A percentile compares a stretch with the other conserved stretches of the same genome.
phyloP scores from a whole-genome alignment of 768 basidiomycete species.

The Psilocybe azurescens region DNA sequence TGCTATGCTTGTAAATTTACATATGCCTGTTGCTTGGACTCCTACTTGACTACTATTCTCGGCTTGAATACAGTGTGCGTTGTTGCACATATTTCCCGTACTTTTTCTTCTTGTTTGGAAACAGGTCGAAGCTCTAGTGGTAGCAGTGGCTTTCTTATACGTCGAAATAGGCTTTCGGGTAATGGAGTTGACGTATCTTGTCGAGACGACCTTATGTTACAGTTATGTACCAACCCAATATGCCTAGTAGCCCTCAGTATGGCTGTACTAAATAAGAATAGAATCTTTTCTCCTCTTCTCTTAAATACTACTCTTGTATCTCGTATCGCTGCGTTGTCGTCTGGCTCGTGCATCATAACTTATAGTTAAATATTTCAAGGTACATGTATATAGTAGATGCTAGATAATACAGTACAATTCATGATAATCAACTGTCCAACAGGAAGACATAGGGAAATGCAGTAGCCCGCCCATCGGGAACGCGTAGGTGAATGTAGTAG shows the following conservation, averaged over 20 bases:
- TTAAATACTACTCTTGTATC: constrained; percentile 10
- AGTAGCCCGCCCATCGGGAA: neutral
- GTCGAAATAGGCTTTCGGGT: too few species aligned
- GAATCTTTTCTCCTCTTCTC: constrained; percentile 15
- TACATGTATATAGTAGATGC: neutral
- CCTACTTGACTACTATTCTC: constrained; percentile 1
- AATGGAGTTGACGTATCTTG: neutral
- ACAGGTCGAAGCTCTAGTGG: neutral
- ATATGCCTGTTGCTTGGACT: constrained; percentile 12
- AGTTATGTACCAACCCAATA: neutral
- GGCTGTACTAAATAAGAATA: constrained; percentile 15
- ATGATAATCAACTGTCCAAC: neutral
- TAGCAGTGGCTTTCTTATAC: neutral
- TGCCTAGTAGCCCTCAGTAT: neutral
- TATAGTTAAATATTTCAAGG: neutral
- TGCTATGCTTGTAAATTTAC: constrained; percentile 17
- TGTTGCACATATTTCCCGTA: neutral
- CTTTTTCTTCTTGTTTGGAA: constrained; percentile 8
- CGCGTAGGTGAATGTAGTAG: neutral
- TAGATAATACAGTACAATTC: neutral
- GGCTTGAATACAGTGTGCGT: neutral
- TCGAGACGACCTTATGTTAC: neutral
- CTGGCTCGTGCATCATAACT: neutral
- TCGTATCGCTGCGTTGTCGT: neutral
- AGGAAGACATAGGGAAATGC: neutral